Conservation (phyloP, 169 alveolate genomes). For the Amoebophrya sp. region DNA sequence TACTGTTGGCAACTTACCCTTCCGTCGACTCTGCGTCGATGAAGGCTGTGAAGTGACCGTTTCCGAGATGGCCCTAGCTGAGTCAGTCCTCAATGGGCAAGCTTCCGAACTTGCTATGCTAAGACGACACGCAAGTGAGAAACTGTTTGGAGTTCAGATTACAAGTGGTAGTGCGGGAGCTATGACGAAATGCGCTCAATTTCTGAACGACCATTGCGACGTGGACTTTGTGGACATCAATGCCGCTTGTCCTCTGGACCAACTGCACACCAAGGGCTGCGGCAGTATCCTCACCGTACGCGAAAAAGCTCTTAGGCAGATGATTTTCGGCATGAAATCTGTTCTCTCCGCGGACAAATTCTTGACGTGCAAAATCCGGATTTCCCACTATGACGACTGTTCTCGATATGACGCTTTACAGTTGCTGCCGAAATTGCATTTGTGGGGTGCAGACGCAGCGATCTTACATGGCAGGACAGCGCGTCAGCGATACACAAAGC, state of each 20-base stretch:
- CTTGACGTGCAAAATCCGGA: constrained; percentile 30
- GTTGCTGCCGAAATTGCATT: constrained; percentile 34
- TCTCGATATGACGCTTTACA: not conserved
- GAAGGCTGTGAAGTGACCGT: constrained; percentile 53
- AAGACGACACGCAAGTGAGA: constrained; percentile 46
- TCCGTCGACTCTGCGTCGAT: constrained; percentile 56
- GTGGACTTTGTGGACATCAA: constrained; percentile 59
- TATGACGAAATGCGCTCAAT: constrained; percentile 39
- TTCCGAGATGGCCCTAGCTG: constrained; percentile 68
- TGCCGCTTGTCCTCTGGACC: constrained; percentile 67
- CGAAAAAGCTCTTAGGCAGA: not conserved
- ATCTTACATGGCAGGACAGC: constrained; percentile 68
- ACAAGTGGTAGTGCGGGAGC: constrained; percentile 50
- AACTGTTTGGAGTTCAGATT: constrained; percentile 65
- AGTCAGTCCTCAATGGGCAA: constrained; percentile 60
- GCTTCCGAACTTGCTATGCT: constrained; percentile 62
- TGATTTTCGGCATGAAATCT: not conserved
- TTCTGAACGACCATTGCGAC: constrained; percentile 35
- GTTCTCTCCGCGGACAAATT: not conserved
- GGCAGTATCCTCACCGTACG: constrained; percentile 10
- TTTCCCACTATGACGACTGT: not conserved
- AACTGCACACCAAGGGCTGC: constrained; percentile 55
- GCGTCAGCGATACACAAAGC: constrained; percentile 62
- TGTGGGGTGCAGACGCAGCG: constrained; percentile 58
- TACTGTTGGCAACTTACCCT: constrained; percentile 63